These are phyloP conservation scores for Trichoderma asperelloides DNA, from an alignment of 495 filamentous ascomycete genomes.

Conservation along the genomic window DNA sequence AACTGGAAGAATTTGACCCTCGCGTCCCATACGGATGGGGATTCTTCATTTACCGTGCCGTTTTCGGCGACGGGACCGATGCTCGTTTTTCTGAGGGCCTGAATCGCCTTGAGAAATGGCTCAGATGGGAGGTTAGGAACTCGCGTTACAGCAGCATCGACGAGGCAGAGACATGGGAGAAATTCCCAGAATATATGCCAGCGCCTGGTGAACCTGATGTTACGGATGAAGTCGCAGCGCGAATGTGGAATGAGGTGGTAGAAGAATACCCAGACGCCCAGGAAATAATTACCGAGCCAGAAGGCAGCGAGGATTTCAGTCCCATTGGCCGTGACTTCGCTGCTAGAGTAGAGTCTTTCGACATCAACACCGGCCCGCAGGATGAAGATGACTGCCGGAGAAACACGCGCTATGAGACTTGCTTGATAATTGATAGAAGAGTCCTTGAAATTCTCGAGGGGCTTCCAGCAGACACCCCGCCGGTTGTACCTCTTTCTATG, in stretches of 20 bases:
- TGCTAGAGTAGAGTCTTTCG: too few relatives aligned
- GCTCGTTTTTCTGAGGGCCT: conserved; percentile 29
- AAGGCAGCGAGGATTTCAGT: background rate
- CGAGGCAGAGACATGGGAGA: conserved; percentile 15
- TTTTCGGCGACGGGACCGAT: conserved; percentile 28
- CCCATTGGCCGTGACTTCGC: background rate
- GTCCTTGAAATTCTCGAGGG: too few relatives aligned
- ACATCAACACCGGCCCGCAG: too few relatives aligned
- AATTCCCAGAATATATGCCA: conserved; percentile 29
- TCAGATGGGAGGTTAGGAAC: conserved; percentile 25
- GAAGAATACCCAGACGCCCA: conserved; percentile 2
- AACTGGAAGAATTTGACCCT: background rate
- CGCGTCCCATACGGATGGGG: background rate
- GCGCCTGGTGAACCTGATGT: conserved; percentile 14
- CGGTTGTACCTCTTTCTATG: too few relatives aligned
- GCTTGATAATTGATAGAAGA: too few relatives aligned
- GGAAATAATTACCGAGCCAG: background rate
- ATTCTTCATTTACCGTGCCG: conserved; percentile 2
- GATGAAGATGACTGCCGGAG: too few relatives aligned
- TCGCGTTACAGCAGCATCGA: background rate
- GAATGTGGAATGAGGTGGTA: background rate
- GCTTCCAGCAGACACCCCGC: too few relatives aligned
- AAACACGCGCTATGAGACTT: too few relatives aligned
- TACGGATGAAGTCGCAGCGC: conserved; percentile 13
- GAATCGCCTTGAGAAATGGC: conserved; percentile 29